phyloP scores from a whole-genome alignment of 768 basidiomycete species.

The Boletus sp. region DNA sequence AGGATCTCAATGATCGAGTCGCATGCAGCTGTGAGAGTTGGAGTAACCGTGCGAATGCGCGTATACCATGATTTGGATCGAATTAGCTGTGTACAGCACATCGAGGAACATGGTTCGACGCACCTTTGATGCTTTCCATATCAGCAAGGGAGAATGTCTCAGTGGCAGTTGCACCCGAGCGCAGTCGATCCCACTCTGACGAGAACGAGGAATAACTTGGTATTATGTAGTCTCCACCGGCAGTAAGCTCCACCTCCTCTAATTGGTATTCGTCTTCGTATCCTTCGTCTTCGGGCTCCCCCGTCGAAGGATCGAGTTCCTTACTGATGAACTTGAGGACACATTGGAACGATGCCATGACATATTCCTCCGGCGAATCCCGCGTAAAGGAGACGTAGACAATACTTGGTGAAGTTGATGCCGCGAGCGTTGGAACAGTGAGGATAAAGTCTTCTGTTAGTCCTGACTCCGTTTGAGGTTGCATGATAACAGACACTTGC shows the following conservation, averaged over 20 bases:
- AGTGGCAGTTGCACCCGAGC: constrained; percentile 70
- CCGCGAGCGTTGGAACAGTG: constrained; percentile 66
- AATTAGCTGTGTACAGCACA: constrained; percentile 12
- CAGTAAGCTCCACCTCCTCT: constrained; percentile 93
- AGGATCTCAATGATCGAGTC: constrained; percentile 95
- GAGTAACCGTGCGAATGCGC: constrained; percentile 11
- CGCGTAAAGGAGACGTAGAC: constrained; percentile 95
- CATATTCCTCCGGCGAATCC: constrained; percentile 71
- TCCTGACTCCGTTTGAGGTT: constrained; percentile 67
- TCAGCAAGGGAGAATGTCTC: constrained; percentile 93
- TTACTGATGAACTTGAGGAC: constrained; percentile 94
- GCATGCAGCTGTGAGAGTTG: constrained; percentile 70
- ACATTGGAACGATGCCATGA: constrained; percentile 83
- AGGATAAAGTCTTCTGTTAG: constrained; percentile 96
- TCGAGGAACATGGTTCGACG: constrained; percentile 27
- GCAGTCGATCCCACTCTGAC: constrained; percentile 93
- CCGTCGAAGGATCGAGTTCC: constrained; percentile 93
- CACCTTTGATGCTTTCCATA: constrained; percentile 93
- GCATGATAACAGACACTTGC: constrained; percentile 92
- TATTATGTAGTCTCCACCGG: constrained; percentile 90
- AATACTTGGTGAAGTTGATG: constrained; percentile 73
- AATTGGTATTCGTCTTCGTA: constrained; percentile 98
- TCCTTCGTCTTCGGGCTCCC: constrained; percentile 96
- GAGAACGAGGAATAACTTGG: constrained; percentile 93
- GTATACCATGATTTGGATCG: constrained; percentile 15